Evolutionary conservation across 75 land plant genomes (phyloP).

Genomic region (Pinus tabuliformis): DNA sequence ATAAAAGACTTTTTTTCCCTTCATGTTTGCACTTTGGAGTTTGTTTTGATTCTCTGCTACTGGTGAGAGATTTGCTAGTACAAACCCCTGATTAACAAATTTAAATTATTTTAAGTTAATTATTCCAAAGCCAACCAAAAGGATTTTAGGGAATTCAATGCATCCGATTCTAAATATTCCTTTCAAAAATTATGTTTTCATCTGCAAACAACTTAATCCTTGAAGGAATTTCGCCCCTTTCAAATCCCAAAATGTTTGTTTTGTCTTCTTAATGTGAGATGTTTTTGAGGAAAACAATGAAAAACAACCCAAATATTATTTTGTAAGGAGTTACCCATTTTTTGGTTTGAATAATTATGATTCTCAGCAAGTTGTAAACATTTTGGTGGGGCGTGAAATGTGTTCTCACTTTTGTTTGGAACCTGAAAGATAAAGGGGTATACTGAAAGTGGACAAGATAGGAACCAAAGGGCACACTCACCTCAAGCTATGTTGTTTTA

Average conservation of each 20-base stretch:
- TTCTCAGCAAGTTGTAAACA: background rate
- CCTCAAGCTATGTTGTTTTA: constrained; percentile 3
- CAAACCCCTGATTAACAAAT: too few relatives aligned
- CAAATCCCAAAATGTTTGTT: background rate
- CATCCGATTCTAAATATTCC: background rate
- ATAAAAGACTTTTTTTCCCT: too few relatives aligned
- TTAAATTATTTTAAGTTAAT: too few relatives aligned
- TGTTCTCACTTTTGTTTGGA: background rate
- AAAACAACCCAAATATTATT: background rate
- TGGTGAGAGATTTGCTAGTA: too few relatives aligned
- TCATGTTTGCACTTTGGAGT: too few relatives aligned
- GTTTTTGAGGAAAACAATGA: background rate
- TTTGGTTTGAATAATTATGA: background rate
- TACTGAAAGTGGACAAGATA: background rate
- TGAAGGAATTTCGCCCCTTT: background rate
- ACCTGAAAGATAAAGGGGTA: background rate
- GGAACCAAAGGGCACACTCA: background rate
- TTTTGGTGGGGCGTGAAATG: background rate
- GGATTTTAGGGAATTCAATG: too few relatives aligned
- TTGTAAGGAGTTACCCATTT: background rate
- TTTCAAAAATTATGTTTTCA: background rate
- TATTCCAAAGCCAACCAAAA: too few relatives aligned
- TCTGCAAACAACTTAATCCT: background rate
- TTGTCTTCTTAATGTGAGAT: background rate
- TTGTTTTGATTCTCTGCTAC: too few relatives aligned